phyloP scores from a whole-genome alignment of 225 moss, liverwort and hornwort genomes.

The Bryoerythrophyllum caledonicum region DNA sequence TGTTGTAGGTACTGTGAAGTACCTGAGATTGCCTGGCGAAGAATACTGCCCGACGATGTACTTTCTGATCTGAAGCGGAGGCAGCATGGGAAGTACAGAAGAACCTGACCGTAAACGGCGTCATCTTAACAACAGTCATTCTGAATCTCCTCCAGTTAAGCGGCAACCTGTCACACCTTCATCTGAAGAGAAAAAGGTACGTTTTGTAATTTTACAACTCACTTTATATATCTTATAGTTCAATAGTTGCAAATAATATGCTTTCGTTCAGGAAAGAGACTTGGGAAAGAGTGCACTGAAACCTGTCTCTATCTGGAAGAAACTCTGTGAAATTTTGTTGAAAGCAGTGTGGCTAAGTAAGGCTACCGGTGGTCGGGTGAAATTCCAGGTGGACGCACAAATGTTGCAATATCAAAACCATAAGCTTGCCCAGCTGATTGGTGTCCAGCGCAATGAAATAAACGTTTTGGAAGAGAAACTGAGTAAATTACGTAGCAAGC shows the following conservation, averaged over 20 bases:
- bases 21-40: slow-evolving; percentile 35
- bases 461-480: slow-evolving; percentile 73
- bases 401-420: slow-evolving; percentile 97
- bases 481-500: slow-evolving; percentile 75
- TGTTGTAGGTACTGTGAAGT: slow-evolving; percentile 66
- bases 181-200: slow-evolving; percentile 94
- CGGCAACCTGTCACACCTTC: slow-evolving; percentile 80
- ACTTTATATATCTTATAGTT: slow-evolving; percentile 5
- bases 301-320: slow-evolving; percentile 1
- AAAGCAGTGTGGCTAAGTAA: slow-evolving; percentile 20
- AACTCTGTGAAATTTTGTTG: slow-evolving; percentile 7
- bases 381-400: slow-evolving; percentile 79
- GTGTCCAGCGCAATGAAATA: slow-evolving; percentile 88
- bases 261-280: slow-evolving; percentile 5
- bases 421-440: slow-evolving; percentile 93
- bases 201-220: background rate
- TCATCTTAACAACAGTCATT: slow-evolving; percentile 84
- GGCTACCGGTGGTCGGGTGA: slow-evolving; percentile 4
- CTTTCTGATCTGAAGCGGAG: slow-evolving; percentile 51
- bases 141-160: slow-evolving; percentile 84
- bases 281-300: slow-evolving; percentile 14
- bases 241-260: background rate
- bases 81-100: slow-evolving; percentile 99
- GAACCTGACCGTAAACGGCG: slow-evolving; percentile 99
- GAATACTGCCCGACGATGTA: slow-evolving; percentile 75